phyloP scores from a whole-genome alignment of 129 eudicot genomes.

The Helianthus tuberosus region DNA sequence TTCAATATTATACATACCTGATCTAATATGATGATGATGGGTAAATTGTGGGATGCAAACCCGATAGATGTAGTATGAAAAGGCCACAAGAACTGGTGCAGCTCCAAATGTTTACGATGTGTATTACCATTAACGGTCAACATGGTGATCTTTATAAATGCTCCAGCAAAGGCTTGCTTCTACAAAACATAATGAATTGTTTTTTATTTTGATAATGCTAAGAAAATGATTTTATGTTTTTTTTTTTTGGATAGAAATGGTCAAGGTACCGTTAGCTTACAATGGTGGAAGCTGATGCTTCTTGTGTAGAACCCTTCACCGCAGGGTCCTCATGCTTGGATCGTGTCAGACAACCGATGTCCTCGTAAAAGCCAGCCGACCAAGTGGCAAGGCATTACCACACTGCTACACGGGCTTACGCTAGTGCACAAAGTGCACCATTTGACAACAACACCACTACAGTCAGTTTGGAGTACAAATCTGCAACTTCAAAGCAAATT shows the following conservation, averaged over 20 bases:
- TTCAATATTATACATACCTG: neutral
- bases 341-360: conserved; percentile 93
- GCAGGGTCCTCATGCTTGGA: conserved; percentile 79
- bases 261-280: conserved; percentile 60
- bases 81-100: conserved; percentile 86
- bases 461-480: conserved; percentile 79
- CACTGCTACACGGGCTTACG: conserved; percentile 84
- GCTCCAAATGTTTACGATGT: conserved; percentile 91
- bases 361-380: conserved; percentile 68
- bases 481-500: conserved; percentile 52
- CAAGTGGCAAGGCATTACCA: conserved; percentile 80
- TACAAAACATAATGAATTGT: neutral
- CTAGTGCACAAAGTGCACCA: conserved; percentile 86
- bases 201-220: neutral
- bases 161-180: conserved; percentile 71
- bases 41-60: conserved; percentile 94
- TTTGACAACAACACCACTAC: conserved; percentile 93
- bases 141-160: conserved; percentile 90
- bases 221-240: neutral
- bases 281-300: conserved; percentile 90
- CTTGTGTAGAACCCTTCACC: conserved; percentile 86
- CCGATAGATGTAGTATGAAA: conserved; percentile 68
- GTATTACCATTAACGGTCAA: conserved; percentile 90
- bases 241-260: conserved; percentile 57
- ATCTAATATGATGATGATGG: conserved; percentile 40